Evolutionary conservation across 495 filamentous ascomycete species (phyloP), one percentile per base, ranked within the genome.

Genomic region (Penicillium nucicola): DNA sequence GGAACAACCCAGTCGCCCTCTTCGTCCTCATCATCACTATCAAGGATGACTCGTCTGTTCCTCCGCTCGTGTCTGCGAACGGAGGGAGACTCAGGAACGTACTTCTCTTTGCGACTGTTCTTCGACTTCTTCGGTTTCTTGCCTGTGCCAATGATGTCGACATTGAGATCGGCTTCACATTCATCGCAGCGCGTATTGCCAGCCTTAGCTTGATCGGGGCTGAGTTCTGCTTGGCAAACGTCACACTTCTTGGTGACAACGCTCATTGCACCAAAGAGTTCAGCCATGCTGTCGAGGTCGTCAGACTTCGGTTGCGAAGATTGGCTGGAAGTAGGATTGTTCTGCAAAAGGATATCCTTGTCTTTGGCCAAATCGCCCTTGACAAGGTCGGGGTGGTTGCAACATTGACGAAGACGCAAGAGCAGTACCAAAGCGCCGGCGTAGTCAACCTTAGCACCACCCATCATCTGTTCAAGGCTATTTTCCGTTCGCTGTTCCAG

Each of bases 351-450:
- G 13, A 91, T 87, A 55, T 97, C 93, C 53, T 85, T 87, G 60
- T 98, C 92, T 53, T 88, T 89, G 20, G 84, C 86, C 39, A 96
- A 74, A 57, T 89, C 92, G 41, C 84, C 84, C 50, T 86, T 90
- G 43, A 96, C 83, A 45, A 98, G 74, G 43, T 90, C 81, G 0
- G 90, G 89, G 67, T 98, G 93, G 61, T 98, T 96, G 69, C 93
- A 98, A 31, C 89, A 86, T 67, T 97, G 92, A 43, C 92, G 81
- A 49, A 98, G 75, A 39, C 93, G 85, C 51, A 98, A 72, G 12
- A 98, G 79, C 52, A 98, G 69, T 11, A 95, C 88, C 57, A 98
- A 83, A 15, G 93, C 93, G 53, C 84, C 84, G 17, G 87, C 86
- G 69, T 92, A 92, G 62, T 87, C 88, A 19, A 86, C 65, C 57